Base-by-base conservation (phyloP, 331 rosid species). In the Acacia pycnantha region DNA sequence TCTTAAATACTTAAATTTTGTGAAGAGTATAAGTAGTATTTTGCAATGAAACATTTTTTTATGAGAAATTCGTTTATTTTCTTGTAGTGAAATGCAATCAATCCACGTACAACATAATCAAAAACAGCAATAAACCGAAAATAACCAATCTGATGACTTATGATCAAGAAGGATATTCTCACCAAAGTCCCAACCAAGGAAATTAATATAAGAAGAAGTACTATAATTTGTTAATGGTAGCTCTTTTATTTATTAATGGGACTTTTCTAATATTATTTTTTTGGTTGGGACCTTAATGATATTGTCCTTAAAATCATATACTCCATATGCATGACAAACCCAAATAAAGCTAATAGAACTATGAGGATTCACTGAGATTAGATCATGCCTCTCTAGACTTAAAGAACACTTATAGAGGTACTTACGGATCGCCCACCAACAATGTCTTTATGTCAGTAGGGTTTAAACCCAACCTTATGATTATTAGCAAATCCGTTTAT, bases 311-410 rank as follows among this genome's bases (percentile, higher is more conserved):
- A 59, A 58, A 58, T 24, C 7, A 59, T 24, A 2, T 3, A 4
- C 66, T 59, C 15, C 66, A 59, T 3, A 59, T 3, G 66, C 0
- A 12, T 24, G 5, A 59, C 7, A 24, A 59, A 59, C 10, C 40
- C 21, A 62, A 27, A 27, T 12, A 12, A 26, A 62, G 40, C n/a
- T 1, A 21, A 27, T 27, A 27, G 37, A 29, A 13, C 21, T 53
- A 53, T 7, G 51, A 47, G 21, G 0, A 47, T 47, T 35, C 7
- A 1, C 9, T 5, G 0, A 37, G 2, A 37, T 6, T 37, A 1
- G 9, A 0, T 1, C 2, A 6, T 37, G 7, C 0, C 1, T 37
- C 0, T 37, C 0, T 5, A 37, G 1, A 6, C 2, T 37, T 0
- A 37, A 37, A 37, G 0, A 37, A 1, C 0, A 37, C 41, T 37